phyloP scores from a whole-genome alignment of 257 asterid genomes.

The Knoxia roxburghii region DNA sequence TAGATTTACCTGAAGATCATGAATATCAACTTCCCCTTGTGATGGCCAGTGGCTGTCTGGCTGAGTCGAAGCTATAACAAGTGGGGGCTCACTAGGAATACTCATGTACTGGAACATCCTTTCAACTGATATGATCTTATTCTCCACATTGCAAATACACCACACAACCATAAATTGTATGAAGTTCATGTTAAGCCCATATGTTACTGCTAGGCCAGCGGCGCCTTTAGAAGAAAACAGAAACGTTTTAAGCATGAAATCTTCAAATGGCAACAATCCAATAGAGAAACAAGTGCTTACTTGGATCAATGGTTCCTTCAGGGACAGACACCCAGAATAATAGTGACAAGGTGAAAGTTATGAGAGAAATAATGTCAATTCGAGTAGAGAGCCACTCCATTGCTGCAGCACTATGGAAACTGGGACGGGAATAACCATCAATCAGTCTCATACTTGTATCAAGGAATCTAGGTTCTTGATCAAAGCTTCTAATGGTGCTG shows the following conservation, averaged over 20 bases:
- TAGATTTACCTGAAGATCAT: conserved; percentile 69
- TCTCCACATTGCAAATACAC: conserved; percentile 69
- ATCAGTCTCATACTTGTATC: conserved; percentile 62
- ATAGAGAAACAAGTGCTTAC: conserved; percentile 31
- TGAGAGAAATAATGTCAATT: conserved; percentile 59
- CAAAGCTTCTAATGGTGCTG: conserved; percentile 73
- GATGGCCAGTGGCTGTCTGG: conserved; percentile 63
- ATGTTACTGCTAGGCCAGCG: conserved; percentile 86
- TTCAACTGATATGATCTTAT: conserved; percentile 79
- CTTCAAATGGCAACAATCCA: background rate
- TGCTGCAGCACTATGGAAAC: conserved; percentile 60
- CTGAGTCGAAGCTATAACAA: conserved; percentile 52
- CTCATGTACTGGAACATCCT: conserved; percentile 73
- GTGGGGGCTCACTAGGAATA: conserved; percentile 78
- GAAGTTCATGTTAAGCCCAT: conserved; percentile 67
- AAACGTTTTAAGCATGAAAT: background rate
- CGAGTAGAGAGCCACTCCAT: conserved; percentile 93
- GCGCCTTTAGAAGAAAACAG: conserved; percentile 36
- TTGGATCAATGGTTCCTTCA: conserved; percentile 72
- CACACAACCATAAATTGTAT: conserved; percentile 56
- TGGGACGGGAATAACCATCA: conserved; percentile 75
- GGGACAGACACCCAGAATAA: conserved; percentile 66
- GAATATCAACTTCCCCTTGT: conserved; percentile 60
- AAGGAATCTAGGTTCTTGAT: conserved; percentile 63
- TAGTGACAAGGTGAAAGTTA: conserved; percentile 65